Evolutionary conservation across 345 rosid genomes (phyloP), one percentile per base, ranked within the genome.

Genomic region (Camelina sativa): DNA sequence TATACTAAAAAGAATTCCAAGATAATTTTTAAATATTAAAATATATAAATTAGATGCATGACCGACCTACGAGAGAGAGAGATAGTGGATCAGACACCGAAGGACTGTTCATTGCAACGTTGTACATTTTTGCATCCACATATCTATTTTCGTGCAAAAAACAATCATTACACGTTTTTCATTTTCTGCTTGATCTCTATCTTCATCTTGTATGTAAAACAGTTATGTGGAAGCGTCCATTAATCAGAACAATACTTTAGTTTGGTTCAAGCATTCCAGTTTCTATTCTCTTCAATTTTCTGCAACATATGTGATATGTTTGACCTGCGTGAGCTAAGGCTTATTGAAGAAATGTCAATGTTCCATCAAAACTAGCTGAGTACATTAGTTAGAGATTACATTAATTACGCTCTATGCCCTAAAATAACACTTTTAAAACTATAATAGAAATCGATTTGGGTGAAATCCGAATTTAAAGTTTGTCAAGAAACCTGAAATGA

Each of bases 61-160:
- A 73, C 58, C 65, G 65, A 56, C 65, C 64, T 55, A 55, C n/a
- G 8, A 65, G 50, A 65, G 13, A 73, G 57, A 44, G 15, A 3
- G 58, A 46, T 65, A 65, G 72, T 74, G 77, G 77, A 47, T 56
- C 51, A 56, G 17, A 48, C 77, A 74, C 77, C 40, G 20, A 65
- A 46, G 30, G 23, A 15, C 40, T 46, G 54, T 62, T 55, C 30
- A 37, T 11, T 28, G 30, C 30, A 28, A 28, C 30, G 30, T 28
- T 28, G 30, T 28, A 28, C 30, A 28, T 28, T 28, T 28, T 28
- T 28, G 30, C 30, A 46, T 46, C 50, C 50, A 46, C 50, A 15
- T 46, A 46, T 46, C 6, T 46, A 46, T 46, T 41, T 41, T 32
- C 41, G 70, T 73, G 76, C 70, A 2, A 64, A 73, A 73, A 11